Conservation (phyloP, 495 filamentous ascomycete genomes). For the Pseudoneurospora amorphoporcata region DNA sequence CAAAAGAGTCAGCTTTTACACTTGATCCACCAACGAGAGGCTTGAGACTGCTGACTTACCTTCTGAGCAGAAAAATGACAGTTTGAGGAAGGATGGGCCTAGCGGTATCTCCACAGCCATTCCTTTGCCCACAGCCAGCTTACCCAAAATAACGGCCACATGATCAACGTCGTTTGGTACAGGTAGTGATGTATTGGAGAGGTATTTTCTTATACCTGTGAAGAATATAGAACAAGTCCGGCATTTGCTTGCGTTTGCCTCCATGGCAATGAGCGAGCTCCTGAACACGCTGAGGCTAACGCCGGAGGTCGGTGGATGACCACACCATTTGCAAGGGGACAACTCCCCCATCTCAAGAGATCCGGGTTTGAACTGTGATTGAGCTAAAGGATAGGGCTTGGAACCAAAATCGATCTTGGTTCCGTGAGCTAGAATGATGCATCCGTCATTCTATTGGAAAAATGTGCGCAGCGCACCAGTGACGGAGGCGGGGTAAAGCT, state of each 20-base stretch:
- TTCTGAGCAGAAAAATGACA: conserved; percentile 1
- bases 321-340: neutral
- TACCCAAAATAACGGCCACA: neutral
- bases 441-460: neutral
- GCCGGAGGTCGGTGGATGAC: neutral
- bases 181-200: neutral
- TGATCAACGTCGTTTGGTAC: neutral
- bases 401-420: fast-evolving
- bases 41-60: neutral
- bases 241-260: neutral
- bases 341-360: neutral
- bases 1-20: neutral
- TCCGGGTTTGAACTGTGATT: neutral
- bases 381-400: neutral
- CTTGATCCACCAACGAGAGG: neutral
- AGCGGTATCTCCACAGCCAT: neutral
- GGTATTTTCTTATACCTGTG: neutral
- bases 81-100: neutral
- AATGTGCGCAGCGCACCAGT: neutral
- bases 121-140: neutral
- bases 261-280: neutral
- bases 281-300: neutral
- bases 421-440: neutral
- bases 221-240: neutral
- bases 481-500: neutral